Conservation (phyloP, 2,329 filamentous ascomycete genomes). For the Microcyclospora tardicrescens region DNA sequence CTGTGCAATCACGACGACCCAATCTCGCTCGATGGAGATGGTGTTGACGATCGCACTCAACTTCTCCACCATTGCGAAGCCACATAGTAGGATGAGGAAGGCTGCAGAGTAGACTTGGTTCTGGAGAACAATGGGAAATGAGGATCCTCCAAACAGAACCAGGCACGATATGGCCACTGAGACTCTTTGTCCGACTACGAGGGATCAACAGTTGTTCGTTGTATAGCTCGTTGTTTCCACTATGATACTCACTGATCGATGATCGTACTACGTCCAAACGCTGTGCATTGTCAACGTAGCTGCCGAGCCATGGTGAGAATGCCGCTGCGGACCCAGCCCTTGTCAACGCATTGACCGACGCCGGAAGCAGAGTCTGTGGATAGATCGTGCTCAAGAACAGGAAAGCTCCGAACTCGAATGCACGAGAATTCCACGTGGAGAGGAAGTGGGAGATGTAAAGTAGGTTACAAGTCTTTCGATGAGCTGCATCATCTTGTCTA, state of each 20-base stretch:
- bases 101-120: slow-evolving; percentile 2
- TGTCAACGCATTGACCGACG: slow-evolving; percentile 55
- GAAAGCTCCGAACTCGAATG: slow-evolving; percentile 39
- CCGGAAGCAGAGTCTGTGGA: slow-evolving; percentile 46
- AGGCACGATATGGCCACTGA: slow-evolving; percentile 16
- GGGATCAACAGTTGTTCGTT: background rate
- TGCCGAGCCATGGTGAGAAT: slow-evolving; percentile 46
- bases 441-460: slow-evolving; percentile 36
- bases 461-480: background rate
- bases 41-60: slow-evolving; percentile 51
- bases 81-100: slow-evolving; percentile 26
- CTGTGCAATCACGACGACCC: slow-evolving; percentile 43
- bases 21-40: slow-evolving; percentile 58
- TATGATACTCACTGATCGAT: slow-evolving; percentile 23
- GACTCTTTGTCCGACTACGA: slow-evolving; percentile 14
- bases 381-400: slow-evolving; percentile 35
- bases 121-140: background rate
- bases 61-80: slow-evolving; percentile 58
- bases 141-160: slow-evolving; percentile 6
- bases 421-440: slow-evolving; percentile 37
- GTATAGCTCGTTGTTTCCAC: background rate
- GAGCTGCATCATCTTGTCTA: too few species aligned
- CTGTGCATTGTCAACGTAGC: slow-evolving; percentile 42
- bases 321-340: slow-evolving; percentile 46
- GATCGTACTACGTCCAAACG: slow-evolving; percentile 27